Percentiles rank a stretch among this genome's conserved stretches.
Evolutionary conservation across 371 early-diverging fungal genomes (phyloP).

Genomic region (Saksenaea oblongispora): DNA sequence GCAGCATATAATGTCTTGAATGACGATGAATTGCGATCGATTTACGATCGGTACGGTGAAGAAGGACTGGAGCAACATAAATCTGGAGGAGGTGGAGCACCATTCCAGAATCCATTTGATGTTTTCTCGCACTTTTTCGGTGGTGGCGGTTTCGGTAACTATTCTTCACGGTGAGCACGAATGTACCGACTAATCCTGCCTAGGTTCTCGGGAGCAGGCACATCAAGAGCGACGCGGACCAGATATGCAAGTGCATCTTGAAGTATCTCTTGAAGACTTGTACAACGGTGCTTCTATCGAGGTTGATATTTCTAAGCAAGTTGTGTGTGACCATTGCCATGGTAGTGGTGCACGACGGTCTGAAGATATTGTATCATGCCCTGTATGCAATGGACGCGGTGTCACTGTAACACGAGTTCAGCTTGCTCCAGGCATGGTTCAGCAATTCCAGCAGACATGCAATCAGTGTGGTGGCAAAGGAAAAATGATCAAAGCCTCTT

Average conservation of each 20-base stretch:
- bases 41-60: slow-evolving; percentile 94
- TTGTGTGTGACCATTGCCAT: slow-evolving; percentile 90
- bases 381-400: slow-evolving; percentile 81
- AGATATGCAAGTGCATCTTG: slow-evolving; percentile 71
- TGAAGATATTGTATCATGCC: slow-evolving; percentile 84
- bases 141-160: slow-evolving; percentile 53
- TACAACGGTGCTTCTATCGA: slow-evolving; percentile 85
- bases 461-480: slow-evolving; percentile 91
- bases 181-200: neutral
- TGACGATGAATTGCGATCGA: slow-evolving; percentile 86
- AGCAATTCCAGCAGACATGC: slow-evolving; percentile 93
- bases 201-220: slow-evolving; percentile 25
- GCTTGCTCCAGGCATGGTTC: slow-evolving; percentile 84
- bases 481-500: slow-evolving; percentile 75
- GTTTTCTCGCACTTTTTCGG: slow-evolving; percentile 93
- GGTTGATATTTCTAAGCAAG: slow-evolving; percentile 89
- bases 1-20: slow-evolving; percentile 85
- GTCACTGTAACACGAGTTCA: slow-evolving; percentile 80
- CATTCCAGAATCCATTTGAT: slow-evolving; percentile 85
- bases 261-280: slow-evolving; percentile 88
- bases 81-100: slow-evolving; percentile 47
- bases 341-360: slow-evolving; percentile 79
- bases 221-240: slow-evolving; percentile 81
- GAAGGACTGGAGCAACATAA: slow-evolving; percentile 82
- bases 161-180: neutral